Percentiles rank a stretch among this genome's conserved stretches.
Evolutionary conservation across 495 filamentous ascomycete genomes (phyloP).

Genomic region (Neurospora intermedia): DNA sequence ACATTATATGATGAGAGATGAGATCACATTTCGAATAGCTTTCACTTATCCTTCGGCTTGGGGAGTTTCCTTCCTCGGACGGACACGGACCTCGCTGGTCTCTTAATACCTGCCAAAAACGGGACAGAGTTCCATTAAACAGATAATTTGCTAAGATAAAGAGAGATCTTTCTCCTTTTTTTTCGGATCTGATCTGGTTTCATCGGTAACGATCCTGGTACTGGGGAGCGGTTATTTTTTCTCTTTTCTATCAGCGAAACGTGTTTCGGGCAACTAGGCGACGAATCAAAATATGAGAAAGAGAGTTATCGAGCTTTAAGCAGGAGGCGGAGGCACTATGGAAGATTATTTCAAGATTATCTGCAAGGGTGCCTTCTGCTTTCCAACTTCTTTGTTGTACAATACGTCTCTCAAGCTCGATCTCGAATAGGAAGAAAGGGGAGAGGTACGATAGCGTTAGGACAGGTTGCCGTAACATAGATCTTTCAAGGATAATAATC

Average conservation of each 20-base stretch:
- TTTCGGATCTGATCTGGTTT: slow-evolving; percentile 1
- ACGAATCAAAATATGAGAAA: not conserved
- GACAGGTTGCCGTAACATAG: not conserved
- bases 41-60: slow-evolving; percentile 16
- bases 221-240: slow-evolving; percentile 11
- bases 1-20: slow-evolving; percentile 22
- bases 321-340: not conserved
- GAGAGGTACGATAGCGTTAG: not conserved
- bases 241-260: not conserved
- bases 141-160: not conserved
- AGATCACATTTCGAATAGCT: slow-evolving; percentile 9
- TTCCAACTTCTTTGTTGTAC: slow-evolving; percentile 24
- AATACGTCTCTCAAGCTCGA: slow-evolving; percentile 11
- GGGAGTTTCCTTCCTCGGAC: slow-evolving; percentile 13
- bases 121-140: not conserved
- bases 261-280: not conserved
- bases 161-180: slow-evolving; percentile 18
- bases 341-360: not conserved
- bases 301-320: slow-evolving; percentile 2
- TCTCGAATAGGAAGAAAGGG: not conserved
- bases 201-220: not conserved
- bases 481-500: not conserved
- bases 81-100: not conserved
- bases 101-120: not conserved
- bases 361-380: not conserved